Evolutionary conservation across 352 stramenopile genomes (phyloP), one percentile per base, ranked within the genome.

Genomic region (Phytophthora colocasiae): DNA sequence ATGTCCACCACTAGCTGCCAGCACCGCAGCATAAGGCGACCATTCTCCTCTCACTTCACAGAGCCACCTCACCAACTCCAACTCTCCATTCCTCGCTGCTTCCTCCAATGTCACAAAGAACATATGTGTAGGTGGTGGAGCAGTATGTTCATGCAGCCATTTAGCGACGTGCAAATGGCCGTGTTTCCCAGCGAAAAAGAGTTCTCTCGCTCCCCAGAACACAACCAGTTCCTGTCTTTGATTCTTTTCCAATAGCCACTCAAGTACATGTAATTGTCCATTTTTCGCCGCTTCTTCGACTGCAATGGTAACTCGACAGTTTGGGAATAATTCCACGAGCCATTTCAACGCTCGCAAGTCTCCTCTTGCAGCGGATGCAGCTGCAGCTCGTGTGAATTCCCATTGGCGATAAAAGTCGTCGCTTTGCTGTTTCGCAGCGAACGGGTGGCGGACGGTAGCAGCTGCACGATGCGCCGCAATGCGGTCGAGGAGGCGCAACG

Each of bases 61-160:
- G n/a, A 78, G 52, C 70, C 70, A 78, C n/a, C 40, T 36, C 7
- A 78, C 70, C 60, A 78, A 69, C 14, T 48, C 41, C 15, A 78
- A 40, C 38, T 78, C 64, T 10, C 70, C 70, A 31, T 67, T 75
- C 17, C 70, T 41, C 14, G 70, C 70, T 2, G 70, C 70, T 34
- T 75, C 66, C 48, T 75, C 70, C 39, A 78, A 46, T 44, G 70
- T 77, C 64, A 77, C 69, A 39, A 77, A 77, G 59, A 77, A 77
- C 69, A 77, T 77, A 45, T 77, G 69, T 22, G 69, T 77, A 5
- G 69, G 69, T 43, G 69, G 69, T 24, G 69, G 64, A 5, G 69
- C 50, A 7, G 69, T 73, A 19, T 72, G 41, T n/a, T 78, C 58
- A 24, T 78, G 69, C 51, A 81, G 57, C 73, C 69, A 81, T 26